Conservation (phyloP, 768 basidiomycete genomes). For the Lactifluus subvellereus region DNA sequence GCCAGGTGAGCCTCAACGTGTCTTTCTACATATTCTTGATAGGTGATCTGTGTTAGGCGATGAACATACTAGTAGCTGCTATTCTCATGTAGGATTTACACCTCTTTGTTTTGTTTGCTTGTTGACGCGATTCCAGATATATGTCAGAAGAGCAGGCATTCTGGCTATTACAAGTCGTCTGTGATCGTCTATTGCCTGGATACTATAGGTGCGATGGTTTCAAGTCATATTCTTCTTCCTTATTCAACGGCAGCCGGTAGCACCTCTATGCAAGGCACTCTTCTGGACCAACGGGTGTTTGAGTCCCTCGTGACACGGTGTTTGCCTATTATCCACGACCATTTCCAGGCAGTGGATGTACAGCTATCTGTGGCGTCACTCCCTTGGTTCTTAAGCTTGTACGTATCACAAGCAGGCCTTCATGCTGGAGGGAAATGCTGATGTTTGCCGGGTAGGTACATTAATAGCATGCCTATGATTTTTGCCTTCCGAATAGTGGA, state of each 20-base stretch:
- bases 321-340: conserved; percentile 89
- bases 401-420: conserved; percentile 36
- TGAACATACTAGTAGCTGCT: conserved; percentile 98
- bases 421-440: conserved; percentile 7
- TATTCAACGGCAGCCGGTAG: conserved; percentile 35
- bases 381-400: conserved; percentile 98
- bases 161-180: conserved; percentile 92
- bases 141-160: conserved; percentile 99
- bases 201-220: conserved; percentile 76
- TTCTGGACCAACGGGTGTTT: conserved; percentile 97
- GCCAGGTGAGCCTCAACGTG: conserved; percentile 52
- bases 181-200: conserved; percentile 92
- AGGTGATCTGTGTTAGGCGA: conserved; percentile 49
- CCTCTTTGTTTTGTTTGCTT: background rate
- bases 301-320: conserved; percentile 87
- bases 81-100: conserved; percentile 66
- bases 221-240: conserved; percentile 9
- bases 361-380: conserved; percentile 95
- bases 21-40: conserved; percentile 1
- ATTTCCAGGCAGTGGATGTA: conserved; percentile 87
- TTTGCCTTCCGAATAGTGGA: conserved; percentile 98
- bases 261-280: conserved; percentile 97
- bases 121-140: conserved; percentile 53
- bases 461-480: conserved; percentile 94
- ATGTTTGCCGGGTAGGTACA: conserved; percentile 48